Percentiles rank a stretch among this genome's conserved stretches.
Evolutionary conservation across 1,284 basidiomycete species (phyloP).

Genomic region (Leccinum griseonigrum): DNA sequence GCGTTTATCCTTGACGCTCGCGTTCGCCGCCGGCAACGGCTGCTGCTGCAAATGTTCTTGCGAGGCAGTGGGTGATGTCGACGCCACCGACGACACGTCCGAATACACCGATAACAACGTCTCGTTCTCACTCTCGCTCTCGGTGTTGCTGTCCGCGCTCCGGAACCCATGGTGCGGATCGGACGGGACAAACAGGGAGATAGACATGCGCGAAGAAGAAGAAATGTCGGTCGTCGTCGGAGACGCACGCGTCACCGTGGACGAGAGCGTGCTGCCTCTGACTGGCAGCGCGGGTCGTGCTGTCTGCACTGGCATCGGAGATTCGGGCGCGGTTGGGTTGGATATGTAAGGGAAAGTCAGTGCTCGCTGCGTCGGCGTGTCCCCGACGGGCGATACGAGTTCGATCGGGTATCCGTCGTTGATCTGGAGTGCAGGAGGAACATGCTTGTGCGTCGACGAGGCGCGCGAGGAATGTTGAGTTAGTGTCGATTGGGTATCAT

Average conservation of each 20-base stretch:
- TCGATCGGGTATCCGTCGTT: slow-evolving; percentile 24
- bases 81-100: slow-evolving; percentile 42
- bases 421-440: slow-evolving; percentile 31
- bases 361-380: slow-evolving; percentile 32
- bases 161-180: slow-evolving; percentile 21
- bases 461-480: slow-evolving; percentile 26
- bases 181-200: slow-evolving; percentile 29
- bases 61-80: slow-evolving; percentile 33
- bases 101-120: slow-evolving; percentile 33
- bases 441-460: slow-evolving; percentile 25
- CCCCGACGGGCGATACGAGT: slow-evolving; percentile 11
- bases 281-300: slow-evolving; percentile 13
- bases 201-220: slow-evolving; percentile 27
- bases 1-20: slow-evolving; percentile 5
- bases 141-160: slow-evolving; percentile 37
- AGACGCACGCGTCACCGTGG: slow-evolving; percentile 15
- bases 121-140: slow-evolving; percentile 41
- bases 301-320: slow-evolving; percentile 29
- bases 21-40: slow-evolving; percentile 9
- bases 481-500: slow-evolving; percentile 26
- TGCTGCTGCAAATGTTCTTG: slow-evolving; percentile 20
- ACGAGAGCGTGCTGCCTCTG: slow-evolving; percentile 14
- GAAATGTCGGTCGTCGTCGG: not conserved
- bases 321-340: slow-evolving; percentile 44
- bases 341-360: slow-evolving; percentile 53